phyloP scores from a whole-genome alignment of 2,329 filamentous ascomycete species.

The Aspergillus caelatus region DNA sequence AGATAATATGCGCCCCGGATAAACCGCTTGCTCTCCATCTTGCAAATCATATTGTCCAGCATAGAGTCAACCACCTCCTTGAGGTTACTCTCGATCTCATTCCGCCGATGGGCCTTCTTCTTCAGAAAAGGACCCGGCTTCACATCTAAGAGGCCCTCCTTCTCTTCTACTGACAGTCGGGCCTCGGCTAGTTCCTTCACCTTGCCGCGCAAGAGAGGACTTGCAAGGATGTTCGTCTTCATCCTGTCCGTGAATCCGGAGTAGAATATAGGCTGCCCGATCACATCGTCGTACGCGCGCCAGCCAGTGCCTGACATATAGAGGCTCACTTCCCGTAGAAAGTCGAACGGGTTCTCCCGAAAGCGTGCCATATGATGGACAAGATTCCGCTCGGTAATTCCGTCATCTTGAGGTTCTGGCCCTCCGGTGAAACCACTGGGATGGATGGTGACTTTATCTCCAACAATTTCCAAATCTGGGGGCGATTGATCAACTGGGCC shows the following conservation, averaged over 20 bases:
- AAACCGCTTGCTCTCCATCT: slow-evolving; percentile 93
- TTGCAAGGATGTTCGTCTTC: slow-evolving; percentile 74
- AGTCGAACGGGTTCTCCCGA: slow-evolving; percentile 71
- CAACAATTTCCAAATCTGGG: slow-evolving; percentile 77
- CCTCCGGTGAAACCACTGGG: slow-evolving; percentile 63
- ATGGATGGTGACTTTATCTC: slow-evolving; percentile 73
- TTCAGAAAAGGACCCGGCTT: slow-evolving; percentile 32
- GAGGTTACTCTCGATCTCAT: slow-evolving; percentile 71
- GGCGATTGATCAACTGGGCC: slow-evolving; percentile 52
- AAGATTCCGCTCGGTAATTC: slow-evolving; percentile 52
- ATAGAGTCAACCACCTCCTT: slow-evolving; percentile 81
- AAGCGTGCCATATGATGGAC: slow-evolving; percentile 83
- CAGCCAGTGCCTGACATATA: slow-evolving; percentile 93
- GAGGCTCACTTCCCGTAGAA: slow-evolving; percentile 88
- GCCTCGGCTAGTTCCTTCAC: slow-evolving; percentile 76
- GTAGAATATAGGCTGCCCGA: slow-evolving; percentile 94
- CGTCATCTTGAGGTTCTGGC: slow-evolving; percentile 44
- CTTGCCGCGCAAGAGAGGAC: slow-evolving; percentile 72
- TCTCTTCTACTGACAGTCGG: slow-evolving; percentile 74
- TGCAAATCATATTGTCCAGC: slow-evolving; percentile 97
- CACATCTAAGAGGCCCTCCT: slow-evolving; percentile 67
- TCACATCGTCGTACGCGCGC: slow-evolving; percentile 87
- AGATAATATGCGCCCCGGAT: slow-evolving; percentile 92
- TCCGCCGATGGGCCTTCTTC: slow-evolving; percentile 38
- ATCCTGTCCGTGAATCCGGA: slow-evolving; percentile 89